Conservation (phyloP, 2,329 filamentous ascomycete species). For the Aureobasidium namibiae region DNA sequence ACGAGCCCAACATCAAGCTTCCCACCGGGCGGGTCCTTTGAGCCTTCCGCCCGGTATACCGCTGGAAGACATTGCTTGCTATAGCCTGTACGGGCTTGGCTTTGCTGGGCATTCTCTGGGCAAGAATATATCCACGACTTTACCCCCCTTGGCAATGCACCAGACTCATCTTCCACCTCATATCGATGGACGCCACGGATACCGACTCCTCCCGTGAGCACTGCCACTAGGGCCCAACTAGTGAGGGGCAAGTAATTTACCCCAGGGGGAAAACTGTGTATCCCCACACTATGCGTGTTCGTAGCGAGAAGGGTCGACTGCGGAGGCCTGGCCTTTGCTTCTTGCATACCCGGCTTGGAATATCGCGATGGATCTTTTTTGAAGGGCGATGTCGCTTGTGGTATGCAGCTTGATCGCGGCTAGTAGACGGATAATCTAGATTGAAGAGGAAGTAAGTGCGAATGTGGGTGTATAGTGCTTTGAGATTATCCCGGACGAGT, state of each 20-base stretch:
- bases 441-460: neutral
- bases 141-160: slow-evolving; percentile 3
- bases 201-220: neutral
- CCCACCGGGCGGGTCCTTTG: neutral
- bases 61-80: neutral
- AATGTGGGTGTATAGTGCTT: neutral
- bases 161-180: neutral
- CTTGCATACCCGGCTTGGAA: slow-evolving; percentile 7
- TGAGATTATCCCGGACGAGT: neutral
- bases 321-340: neutral
- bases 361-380: neutral
- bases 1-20: neutral
- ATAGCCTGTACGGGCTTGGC: slow-evolving; percentile 7
- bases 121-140: slow-evolving; percentile 4
- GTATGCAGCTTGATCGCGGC: neutral
- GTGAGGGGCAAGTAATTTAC: neutral
- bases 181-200: neutral
- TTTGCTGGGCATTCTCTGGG: neutral
- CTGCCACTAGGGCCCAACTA: neutral
- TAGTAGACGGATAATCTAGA: neutral
- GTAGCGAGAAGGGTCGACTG: neutral
- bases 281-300: neutral
- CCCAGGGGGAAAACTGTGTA: neutral
- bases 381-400: neutral
- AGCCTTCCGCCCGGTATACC: neutral